A percentile compares a stretch with the other conserved stretches of the same genome.
Conservation (phyloP, 352 stramenopile genomes). For the Phytopythium aichiense region DNA sequence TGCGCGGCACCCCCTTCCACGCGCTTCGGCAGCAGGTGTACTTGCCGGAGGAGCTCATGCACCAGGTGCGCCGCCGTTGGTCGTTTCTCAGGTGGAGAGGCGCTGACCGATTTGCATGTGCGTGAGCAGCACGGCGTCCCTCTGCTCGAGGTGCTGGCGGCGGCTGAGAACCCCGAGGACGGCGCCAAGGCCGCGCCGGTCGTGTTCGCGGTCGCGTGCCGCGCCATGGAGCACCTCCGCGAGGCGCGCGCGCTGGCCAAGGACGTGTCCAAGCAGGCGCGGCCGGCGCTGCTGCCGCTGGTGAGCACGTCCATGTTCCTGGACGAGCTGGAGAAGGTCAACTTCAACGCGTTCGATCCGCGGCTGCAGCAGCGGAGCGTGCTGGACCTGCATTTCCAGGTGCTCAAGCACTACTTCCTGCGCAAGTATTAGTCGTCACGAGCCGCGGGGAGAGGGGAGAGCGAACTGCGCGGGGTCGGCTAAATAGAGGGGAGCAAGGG, state of each 20-base stretch:
- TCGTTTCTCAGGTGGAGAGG: conserved; percentile 8
- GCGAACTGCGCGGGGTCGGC: background rate
- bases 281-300: conserved; percentile 64
- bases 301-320: conserved; percentile 65
- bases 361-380: conserved; percentile 51
- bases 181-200: conserved; percentile 75
- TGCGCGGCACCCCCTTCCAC: conserved; percentile 76
- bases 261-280: conserved; percentile 44
- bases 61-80: conserved; percentile 35
- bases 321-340: conserved; percentile 59
- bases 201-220: conserved; percentile 87
- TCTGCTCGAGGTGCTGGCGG: conserved; percentile 51
- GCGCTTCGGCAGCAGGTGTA: conserved; percentile 65
- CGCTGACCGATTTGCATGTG: conserved; percentile 7
- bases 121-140: conserved; percentile 41
- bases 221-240: conserved; percentile 78
- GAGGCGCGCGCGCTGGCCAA: conserved; percentile 52
- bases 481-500: background rate
- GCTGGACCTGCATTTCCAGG: conserved; percentile 53
- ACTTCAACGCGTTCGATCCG: conserved; percentile 78
- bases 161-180: conserved; percentile 46
- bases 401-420: conserved; percentile 81
- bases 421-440: conserved; percentile 54
- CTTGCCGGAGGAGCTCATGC: conserved; percentile 78
- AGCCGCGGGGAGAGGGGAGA: conserved; percentile 2